Base-by-base conservation (phyloP, 495 filamentous ascomycete genomes). In the Podospora fimiseda region DNA sequence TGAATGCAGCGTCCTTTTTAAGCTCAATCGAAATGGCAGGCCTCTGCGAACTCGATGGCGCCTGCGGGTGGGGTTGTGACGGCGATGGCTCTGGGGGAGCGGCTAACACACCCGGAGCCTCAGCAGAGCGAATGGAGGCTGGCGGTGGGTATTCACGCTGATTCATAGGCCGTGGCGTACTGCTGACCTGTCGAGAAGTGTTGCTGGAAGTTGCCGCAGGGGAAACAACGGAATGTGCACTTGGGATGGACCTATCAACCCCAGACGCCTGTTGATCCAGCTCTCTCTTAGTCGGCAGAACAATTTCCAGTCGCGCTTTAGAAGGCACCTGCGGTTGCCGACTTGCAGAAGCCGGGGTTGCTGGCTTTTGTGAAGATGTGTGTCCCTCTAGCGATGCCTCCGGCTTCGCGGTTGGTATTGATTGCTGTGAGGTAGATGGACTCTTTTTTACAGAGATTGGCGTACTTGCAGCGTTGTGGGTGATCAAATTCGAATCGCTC, bases 1-100 rank as follows among this genome's bases (percentile, higher is more conserved):
- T 66, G 30, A 75, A 69, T 6, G 51, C 59, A 1, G 55, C 46
- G 1, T 57, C 49, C 11, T 51, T 59, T 3, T 66, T 62, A 7
- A 77, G 50, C 52, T 77, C 72, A 16, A 76, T 66, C 22, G 66
- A 60, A 24, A 76, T 64, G 0, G 27, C 58, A 14, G 56, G 19
- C 23, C 43, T 57, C 9, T 59, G 59, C 14, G 61, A 55, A 9
- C 42, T 44, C 3, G 53, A 43, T 2, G 49, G 39, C 19, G 48
- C 48, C 14, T 50, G 48, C 40, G 38, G n/a, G 2, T 37, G 38
- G 22, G 39, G 39, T 23, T 45, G 50, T 47, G 50, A 36, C 20
- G 1, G 3, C 1, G 43, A 37, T 30, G 40, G 40, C 15, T 11
- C 11, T 33, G 27, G 27, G 5, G 27, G 6, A 5, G 27, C 5